Evolutionary conservation across 208 protist species (phyloP).

Genomic region (Perkinsela sp.): DNA sequence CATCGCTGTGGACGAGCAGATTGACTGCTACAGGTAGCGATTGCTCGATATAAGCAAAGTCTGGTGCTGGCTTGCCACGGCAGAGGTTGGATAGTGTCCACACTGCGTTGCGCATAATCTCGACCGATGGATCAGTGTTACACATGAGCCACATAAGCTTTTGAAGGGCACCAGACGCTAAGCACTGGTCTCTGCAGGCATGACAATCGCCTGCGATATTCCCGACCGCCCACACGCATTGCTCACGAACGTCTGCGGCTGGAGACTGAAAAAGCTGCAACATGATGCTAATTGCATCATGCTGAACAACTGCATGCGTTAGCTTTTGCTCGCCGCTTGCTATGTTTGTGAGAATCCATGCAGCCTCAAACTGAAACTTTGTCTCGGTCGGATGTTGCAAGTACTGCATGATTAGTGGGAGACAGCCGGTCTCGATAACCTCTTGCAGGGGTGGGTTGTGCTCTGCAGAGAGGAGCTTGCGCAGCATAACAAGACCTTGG

Average conservation of each 20-base stretch:
- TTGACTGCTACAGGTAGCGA: slow-evolving; percentile 55
- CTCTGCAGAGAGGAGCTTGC: slow-evolving; percentile 70
- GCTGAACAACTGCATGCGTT: slow-evolving; percentile 59
- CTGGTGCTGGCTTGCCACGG: slow-evolving; percentile 75
- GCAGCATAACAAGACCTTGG: slow-evolving; percentile 38
- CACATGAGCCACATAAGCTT: slow-evolving; percentile 33
- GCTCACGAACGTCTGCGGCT: slow-evolving; percentile 76
- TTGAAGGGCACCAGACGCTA: slow-evolving; percentile 34
- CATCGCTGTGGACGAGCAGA: slow-evolving; percentile 59
- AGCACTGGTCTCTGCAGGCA: slow-evolving; percentile 62
- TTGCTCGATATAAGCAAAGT: slow-evolving; percentile 23
- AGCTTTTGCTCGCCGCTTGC: slow-evolving; percentile 82
- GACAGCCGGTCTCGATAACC: slow-evolving; percentile 67
- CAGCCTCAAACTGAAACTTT: slow-evolving; percentile 86
- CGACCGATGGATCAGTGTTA: slow-evolving; percentile 17
- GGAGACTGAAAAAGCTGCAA: slow-evolving; percentile 63
- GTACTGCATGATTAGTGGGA: slow-evolving; percentile 75
- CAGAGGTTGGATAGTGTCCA: slow-evolving; percentile 94
- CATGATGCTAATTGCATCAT: slow-evolving; percentile 77
- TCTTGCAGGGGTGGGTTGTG: slow-evolving; percentile 74
- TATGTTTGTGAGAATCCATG: slow-evolving; percentile 96
- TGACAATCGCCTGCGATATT: slow-evolving; percentile 91
- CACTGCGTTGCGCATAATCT: slow-evolving; percentile 65
- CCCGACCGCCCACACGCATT: slow-evolving; percentile 91
- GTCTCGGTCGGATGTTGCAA: slow-evolving; percentile 33